These are phyloP conservation scores for Mycena belliarum DNA, from an alignment of 768 basidiomycete genomes.

Conservation along the genomic window DNA sequence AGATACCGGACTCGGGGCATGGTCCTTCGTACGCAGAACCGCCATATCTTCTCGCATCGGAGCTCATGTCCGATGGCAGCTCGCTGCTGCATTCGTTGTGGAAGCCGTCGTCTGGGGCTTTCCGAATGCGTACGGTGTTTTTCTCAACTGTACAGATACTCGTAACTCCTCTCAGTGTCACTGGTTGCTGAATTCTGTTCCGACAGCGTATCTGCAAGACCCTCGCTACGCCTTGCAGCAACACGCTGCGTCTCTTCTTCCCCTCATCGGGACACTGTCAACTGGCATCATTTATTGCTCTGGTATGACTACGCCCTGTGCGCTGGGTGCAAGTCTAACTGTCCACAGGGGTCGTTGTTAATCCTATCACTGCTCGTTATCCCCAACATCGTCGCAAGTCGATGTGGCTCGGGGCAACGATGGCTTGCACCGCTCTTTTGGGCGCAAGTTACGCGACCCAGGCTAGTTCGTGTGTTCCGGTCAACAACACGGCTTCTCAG, in stretches of 20 bases:
- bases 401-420: conserved; percentile 27
- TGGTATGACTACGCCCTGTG: background rate
- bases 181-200: background rate
- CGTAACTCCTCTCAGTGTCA: background rate
- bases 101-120: conserved; percentile 33
- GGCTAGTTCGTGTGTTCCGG: background rate
- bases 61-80: conserved; percentile 14
- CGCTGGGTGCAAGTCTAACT: background rate
- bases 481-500: background rate
- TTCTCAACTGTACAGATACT: conserved; percentile 25
- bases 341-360: conserved; percentile 11
- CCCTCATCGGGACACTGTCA: conserved; percentile 29
- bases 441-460: conserved; percentile 28
- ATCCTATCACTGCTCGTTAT: conserved; percentile 26
- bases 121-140: conserved; percentile 30
- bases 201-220: conserved; percentile 28
- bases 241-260: conserved; percentile 27
- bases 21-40: conserved; percentile 27
- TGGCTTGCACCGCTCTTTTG: conserved; percentile 26
- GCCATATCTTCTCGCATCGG: background rate
- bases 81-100: conserved; percentile 28
- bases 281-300: conserved; percentile 33
- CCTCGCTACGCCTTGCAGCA: conserved; percentile 23
- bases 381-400: conserved; percentile 23
- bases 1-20: conserved; percentile 26